phyloP scores from a whole-genome alignment of 805 yeast genomes.

The Myxozyma vanderwaltii region DNA sequence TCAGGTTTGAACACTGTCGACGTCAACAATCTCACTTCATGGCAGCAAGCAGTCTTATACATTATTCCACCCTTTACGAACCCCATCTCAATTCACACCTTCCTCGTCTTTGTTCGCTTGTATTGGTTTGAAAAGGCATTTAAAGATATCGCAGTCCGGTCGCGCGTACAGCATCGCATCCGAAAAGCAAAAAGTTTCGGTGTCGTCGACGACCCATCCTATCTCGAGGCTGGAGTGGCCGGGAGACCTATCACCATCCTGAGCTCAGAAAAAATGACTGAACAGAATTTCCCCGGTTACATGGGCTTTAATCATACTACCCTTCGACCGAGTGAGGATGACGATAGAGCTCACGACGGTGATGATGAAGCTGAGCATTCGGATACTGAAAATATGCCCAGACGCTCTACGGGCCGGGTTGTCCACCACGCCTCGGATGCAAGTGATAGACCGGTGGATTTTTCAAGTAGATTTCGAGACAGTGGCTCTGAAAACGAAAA shows the following conservation, averaged over 20 bases:
- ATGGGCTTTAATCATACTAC: neutral
- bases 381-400: neutral
- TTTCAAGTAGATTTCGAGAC: neutral
- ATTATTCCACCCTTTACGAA: constrained; percentile 67
- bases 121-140: constrained; percentile 89
- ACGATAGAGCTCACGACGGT: constrained; percentile 5
- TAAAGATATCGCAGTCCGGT: constrained; percentile 73
- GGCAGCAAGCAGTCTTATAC: constrained; percentile 79
- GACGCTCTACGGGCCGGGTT: constrained; percentile 3
- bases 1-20: constrained; percentile 88
- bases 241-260: constrained; percentile 22
- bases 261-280: constrained; percentile 23
- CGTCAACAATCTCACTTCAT: constrained; percentile 61
- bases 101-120: constrained; percentile 71
- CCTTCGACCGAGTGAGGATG: neutral
- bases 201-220: constrained; percentile 3
- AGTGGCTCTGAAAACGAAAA: neutral
- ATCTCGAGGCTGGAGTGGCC: constrained; percentile 24
- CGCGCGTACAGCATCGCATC: constrained; percentile 79
- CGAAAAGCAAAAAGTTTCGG: constrained; percentile 76
- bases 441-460: constrained; percentile 4
- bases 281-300: constrained; percentile 22
- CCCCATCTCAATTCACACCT: constrained; percentile 85
- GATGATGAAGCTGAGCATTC: constrained; percentile 3
- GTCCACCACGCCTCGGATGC: constrained; percentile 4